Base-by-base conservation (phyloP, 345 rosid genomes). In the Sonneratia alba region DNA sequence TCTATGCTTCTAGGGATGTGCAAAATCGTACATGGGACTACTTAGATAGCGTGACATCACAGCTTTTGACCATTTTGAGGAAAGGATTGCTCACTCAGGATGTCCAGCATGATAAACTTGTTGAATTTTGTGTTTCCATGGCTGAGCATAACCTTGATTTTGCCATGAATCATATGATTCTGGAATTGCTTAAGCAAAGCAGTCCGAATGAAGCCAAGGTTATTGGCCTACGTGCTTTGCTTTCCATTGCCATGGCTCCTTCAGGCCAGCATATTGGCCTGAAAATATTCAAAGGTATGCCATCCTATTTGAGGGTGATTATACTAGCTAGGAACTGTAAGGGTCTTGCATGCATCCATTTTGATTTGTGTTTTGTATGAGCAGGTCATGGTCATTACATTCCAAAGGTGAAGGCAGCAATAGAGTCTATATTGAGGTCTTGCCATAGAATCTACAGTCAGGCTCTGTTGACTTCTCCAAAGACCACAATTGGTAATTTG, bases 61-160 rank as follows among this genome's bases (percentile, higher is more conserved):
- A 95, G 77, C 91, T 95, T 75, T 85, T 95, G 84, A 86, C 91
- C 15, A 83, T 89, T 83, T 73, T 92, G 80, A 89, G 85, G 85
- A 95, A 90, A 82, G 99, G 98, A 80, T 42, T 92, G 89, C 97
- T 95, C 62, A 89, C 91, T 71, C 99, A 95, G 83, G 99, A 92
- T 86, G 88, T 86, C 51, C 99, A 95, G 77, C 98, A 95, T 72
- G 99, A 95, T 81, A 95, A 95, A 81, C 89, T 95, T 79, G 97
- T 95, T 71, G 97, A 95, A 75, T 95, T 95, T 76, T 95, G 99
- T 80, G 99, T 92, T 76, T 87, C 96, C 65, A 87, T 95, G 75
- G 93, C 98, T 36, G 99, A 92, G 64, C 99, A 95, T 86, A 92
- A 95, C 85, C 98, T 92, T 86, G 99, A 95, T 85, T 95, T 95